Evolutionary conservation across 768 basidiomycete species (phyloP).

Genomic region (Hericium erinaceus): DNA sequence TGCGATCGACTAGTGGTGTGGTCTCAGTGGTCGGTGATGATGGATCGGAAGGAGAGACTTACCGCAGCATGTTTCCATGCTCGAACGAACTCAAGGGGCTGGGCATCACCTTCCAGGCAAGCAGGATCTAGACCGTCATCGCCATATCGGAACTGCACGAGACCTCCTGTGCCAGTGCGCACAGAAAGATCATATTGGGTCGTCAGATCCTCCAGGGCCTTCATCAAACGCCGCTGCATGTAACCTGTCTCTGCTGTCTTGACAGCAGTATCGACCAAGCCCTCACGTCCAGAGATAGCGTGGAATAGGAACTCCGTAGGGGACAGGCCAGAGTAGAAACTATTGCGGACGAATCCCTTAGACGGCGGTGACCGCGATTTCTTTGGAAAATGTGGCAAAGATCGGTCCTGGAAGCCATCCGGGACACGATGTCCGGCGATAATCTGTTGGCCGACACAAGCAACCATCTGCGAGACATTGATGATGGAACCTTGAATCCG

Average conservation of each 20-base stretch:
- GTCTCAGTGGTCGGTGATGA: neutral
- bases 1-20: constrained; percentile 46
- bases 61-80: constrained; percentile 83
- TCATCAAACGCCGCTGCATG: constrained; percentile 99
- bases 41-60: constrained; percentile 14
- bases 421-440: constrained; percentile 97
- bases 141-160: constrained; percentile 96
- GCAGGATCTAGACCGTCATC: constrained; percentile 97
- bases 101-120: constrained; percentile 90
- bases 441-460: constrained; percentile 99
- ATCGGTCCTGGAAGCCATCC: constrained; percentile 97
- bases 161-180: constrained; percentile 86
- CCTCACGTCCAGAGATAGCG: constrained; percentile 97
- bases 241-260: constrained; percentile 99
- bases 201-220: constrained; percentile 93
- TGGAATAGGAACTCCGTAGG: constrained; percentile 98
- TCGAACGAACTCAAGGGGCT: constrained; percentile 83
- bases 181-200: constrained; percentile 96
- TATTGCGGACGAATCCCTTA: constrained; percentile 96
- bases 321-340: constrained; percentile 85
- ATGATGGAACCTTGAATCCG: constrained; percentile 75
- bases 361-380: constrained; percentile 94
- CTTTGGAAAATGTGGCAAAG: constrained; percentile 97
- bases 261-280: constrained; percentile 97
- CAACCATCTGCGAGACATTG: constrained; percentile 99